These are phyloP conservation scores for Phallus indusiatus DNA, from an alignment of 768 basidiomycete genomes.

Conservation along the genomic window DNA sequence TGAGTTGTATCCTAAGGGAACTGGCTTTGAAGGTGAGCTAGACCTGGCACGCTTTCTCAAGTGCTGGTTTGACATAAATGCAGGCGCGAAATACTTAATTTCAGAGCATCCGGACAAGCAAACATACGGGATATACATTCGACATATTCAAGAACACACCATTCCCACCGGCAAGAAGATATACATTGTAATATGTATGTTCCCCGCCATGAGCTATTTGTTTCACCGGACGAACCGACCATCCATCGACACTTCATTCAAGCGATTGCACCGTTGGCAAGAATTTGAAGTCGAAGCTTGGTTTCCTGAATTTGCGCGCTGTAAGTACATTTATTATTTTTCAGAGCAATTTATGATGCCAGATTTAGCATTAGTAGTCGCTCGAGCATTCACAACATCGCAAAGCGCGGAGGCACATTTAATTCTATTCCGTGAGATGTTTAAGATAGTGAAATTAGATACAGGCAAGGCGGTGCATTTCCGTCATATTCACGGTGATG, in stretches of 20 bases:
- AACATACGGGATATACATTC: constrained; percentile 14
- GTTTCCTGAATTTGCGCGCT: constrained; percentile 11
- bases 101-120: constrained; percentile 7
- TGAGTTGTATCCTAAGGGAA: too few relatives aligned
- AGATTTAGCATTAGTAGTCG: constrained; percentile 14
- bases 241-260: constrained; percentile 16
- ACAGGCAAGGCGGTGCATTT: constrained; percentile 15
- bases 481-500: constrained; percentile 17
- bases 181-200: constrained; percentile 19
- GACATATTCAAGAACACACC: constrained; percentile 14
- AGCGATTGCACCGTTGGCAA: constrained; percentile 12
- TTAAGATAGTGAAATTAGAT: constrained; percentile 13
- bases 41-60: too few relatives aligned
- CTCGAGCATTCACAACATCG: constrained; percentile 19
- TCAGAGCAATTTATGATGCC: too few relatives aligned
- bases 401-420: constrained; percentile 19
- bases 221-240: constrained; percentile 10
- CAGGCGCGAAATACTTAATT: constrained; percentile 9
- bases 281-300: constrained; percentile 17
- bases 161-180: constrained; percentile 9
- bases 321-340: constrained; percentile 4
- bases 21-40: too few relatives aligned
- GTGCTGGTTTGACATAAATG: too few relatives aligned
- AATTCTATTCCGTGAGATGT: constrained; percentile 17
- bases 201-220: constrained; percentile 12